Evolutionary conservation across 2,329 filamentous ascomycete species (phyloP).

Genomic region (Neonectria hederae): DNA sequence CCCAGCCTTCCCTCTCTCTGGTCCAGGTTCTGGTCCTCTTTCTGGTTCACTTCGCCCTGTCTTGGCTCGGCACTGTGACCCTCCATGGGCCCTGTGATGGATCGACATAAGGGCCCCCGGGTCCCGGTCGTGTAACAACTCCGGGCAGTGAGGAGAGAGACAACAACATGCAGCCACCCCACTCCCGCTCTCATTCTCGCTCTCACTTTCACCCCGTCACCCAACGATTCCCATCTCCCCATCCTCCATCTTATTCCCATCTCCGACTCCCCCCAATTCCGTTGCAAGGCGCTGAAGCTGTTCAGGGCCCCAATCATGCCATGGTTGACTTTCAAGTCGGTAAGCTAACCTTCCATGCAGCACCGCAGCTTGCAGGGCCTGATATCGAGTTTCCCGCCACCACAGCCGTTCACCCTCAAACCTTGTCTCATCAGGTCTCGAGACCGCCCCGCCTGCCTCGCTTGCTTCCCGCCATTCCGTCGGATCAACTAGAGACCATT

Average conservation of each 20-base stretch:
- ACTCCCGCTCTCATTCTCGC: constrained; percentile 32
- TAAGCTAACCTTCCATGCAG: constrained; percentile 45
- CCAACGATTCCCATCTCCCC: constrained; percentile 24
- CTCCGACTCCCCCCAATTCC: constrained; percentile 23
- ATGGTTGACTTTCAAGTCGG: constrained; percentile 40
- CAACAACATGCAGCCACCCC: constrained; percentile 38
- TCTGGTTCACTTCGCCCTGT: neutral
- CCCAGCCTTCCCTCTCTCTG: neutral
- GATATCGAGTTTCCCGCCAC: constrained; percentile 26
- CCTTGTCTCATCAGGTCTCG: constrained; percentile 20
- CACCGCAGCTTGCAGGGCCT: constrained; percentile 30
- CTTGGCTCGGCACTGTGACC: constrained; percentile 18
- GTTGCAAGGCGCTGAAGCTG: constrained; percentile 27
- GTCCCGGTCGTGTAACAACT: constrained; percentile 28
- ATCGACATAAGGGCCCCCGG: constrained; percentile 34
- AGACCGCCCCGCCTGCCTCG: constrained; percentile 29
- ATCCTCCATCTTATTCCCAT: constrained; percentile 31
- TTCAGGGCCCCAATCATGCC: constrained; percentile 34
- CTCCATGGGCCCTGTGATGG: constrained; percentile 28
- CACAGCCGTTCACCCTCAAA: constrained; percentile 25
- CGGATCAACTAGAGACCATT: constrained; percentile 12
- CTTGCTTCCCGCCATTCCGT: constrained; percentile 26
- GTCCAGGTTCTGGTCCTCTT: neutral
- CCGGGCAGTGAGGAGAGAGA: constrained; percentile 34
- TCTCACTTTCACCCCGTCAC: constrained; percentile 31